Base-by-base conservation (phyloP, 768 basidiomycete species). In the Mycena vitilis region DNA sequence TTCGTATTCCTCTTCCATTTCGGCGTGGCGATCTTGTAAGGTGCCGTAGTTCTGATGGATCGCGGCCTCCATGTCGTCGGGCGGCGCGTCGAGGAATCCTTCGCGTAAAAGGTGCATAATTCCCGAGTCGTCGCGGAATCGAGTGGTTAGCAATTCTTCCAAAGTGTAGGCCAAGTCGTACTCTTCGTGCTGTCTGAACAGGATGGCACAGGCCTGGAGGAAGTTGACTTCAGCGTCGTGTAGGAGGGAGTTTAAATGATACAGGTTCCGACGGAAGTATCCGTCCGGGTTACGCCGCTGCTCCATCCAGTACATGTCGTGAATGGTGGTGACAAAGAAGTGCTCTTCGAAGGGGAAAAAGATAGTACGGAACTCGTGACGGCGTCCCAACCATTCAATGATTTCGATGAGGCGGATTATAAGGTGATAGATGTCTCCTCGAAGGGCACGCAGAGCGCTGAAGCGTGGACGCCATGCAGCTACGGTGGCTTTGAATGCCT, bases 151-250 rank as follows among this genome's bases (percentile, higher is more conserved):
- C 8, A 60, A 10, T 10, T 34, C 44, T 36, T 60, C 59, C n/a
- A 49, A 3, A 6, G 25, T 25, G 25, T 11, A 60, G 8, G 58
- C 58, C 13, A 48, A 34, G 1, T 60, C 34, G 34, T 10, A 60
- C 6, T 60, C 47, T 5, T 22, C 3, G 18, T 25, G 25, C 0
- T 22, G 16, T 4, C 58, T 45, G 10, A 60, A 60, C 5, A 48
- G 34, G 3, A 47, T 60, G 1, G 57, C 42, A 20, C 57, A 59
- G 11, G 25, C 44, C 23, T 59, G 57, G 7, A 59, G 25, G 9
- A 60, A 60, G 23, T 60, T 60, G 20, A 7, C 30, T 37, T 60
- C 58, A 34, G 58, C 58, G 37, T 60, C 34, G 36, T 60, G 58
- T 1, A 60, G 45, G 0, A 60, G 2, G 5, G 58, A 48, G 20